Conservation (phyloP, 2,329 filamentous ascomycete genomes). For the Fonsecaea pedrosoi region DNA sequence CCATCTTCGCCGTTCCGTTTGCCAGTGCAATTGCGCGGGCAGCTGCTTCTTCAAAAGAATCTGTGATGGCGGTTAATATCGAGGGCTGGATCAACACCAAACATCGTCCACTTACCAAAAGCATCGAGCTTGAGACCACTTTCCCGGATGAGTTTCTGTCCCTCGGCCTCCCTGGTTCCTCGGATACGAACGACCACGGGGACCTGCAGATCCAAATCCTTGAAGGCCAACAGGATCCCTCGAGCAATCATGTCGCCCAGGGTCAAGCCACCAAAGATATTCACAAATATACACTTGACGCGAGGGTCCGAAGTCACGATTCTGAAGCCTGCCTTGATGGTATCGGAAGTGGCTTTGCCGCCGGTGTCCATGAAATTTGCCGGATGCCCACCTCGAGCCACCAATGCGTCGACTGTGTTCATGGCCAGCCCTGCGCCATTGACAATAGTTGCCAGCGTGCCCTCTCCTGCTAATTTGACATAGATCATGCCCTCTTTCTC, state of each 20-base stretch:
- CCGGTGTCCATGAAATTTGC: conserved; percentile 91
- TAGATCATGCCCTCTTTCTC: conserved; percentile 80
- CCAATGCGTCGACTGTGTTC: conserved; percentile 85
- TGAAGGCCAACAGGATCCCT: conserved; percentile 75
- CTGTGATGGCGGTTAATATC: conserved; percentile 26
- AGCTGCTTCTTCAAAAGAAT: conserved; percentile 67
- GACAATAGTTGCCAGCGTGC: conserved; percentile 76
- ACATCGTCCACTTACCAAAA: conserved; percentile 65
- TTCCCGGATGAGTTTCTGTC: conserved; percentile 71
- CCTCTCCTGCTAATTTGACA: conserved; percentile 64
- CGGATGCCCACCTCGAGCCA: conserved; percentile 69
- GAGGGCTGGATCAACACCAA: background rate
- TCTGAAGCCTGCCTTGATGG: conserved; percentile 77
- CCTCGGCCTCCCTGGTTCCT: conserved; percentile 75
- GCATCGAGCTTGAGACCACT: conserved; percentile 72
- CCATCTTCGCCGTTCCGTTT: conserved; percentile 38
- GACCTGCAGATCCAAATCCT: conserved; percentile 68
- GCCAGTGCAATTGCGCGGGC: conserved; percentile 69
- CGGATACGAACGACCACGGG: conserved; percentile 79
- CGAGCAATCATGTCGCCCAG: conserved; percentile 82
- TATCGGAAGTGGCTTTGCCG: conserved; percentile 82
- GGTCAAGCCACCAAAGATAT: conserved; percentile 74
- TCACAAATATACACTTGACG: conserved; percentile 75
- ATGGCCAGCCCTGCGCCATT: conserved; percentile 90
- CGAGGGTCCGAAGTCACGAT: conserved; percentile 74